Conservation (phyloP, 2,329 filamentous ascomycete species). For the Venturia effusa region DNA sequence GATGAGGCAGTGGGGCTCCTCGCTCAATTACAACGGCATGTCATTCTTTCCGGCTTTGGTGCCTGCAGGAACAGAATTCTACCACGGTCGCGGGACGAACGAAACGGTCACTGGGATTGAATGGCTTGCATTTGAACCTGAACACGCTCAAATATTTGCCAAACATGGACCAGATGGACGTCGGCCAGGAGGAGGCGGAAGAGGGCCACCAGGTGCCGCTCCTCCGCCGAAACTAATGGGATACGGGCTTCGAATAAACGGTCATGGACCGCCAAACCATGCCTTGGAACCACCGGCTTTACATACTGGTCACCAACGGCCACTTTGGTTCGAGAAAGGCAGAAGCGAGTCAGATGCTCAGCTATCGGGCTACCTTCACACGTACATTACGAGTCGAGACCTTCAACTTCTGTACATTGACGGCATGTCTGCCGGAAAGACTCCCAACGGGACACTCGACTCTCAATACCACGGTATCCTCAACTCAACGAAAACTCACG, state of each 20-base stretch:
- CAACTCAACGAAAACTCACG: constrained; percentile 19
- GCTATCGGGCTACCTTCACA: constrained; percentile 50
- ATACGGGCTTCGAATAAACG: background rate
- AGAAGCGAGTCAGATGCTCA: background rate
- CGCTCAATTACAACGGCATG: constrained; percentile 66
- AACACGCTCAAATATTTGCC: constrained; percentile 60
- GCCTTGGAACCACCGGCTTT: background rate
- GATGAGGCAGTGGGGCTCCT: constrained; percentile 64
- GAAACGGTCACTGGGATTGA: constrained; percentile 45
- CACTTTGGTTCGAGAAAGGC: background rate
- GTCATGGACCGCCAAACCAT: background rate
- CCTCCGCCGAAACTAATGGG: background rate
- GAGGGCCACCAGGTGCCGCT: constrained; percentile 3
- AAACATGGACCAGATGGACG: constrained; percentile 13
- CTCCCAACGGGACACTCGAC: constrained; percentile 54
- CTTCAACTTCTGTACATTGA: constrained; percentile 58
- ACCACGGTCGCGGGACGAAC: constrained; percentile 47
- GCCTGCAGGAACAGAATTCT: constrained; percentile 53
- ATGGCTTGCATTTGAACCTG: constrained; percentile 68
- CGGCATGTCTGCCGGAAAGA: constrained; percentile 59
- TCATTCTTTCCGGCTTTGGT: constrained; percentile 57
- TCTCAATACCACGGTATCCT: constrained; percentile 53
- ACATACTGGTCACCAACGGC: background rate
- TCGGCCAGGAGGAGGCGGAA: background rate
- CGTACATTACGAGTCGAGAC: constrained; percentile 47